Evolutionary conservation across 176 grass and related monocot genomes (phyloP).

Genomic region (Echinochloa phyllopogon): DNA sequence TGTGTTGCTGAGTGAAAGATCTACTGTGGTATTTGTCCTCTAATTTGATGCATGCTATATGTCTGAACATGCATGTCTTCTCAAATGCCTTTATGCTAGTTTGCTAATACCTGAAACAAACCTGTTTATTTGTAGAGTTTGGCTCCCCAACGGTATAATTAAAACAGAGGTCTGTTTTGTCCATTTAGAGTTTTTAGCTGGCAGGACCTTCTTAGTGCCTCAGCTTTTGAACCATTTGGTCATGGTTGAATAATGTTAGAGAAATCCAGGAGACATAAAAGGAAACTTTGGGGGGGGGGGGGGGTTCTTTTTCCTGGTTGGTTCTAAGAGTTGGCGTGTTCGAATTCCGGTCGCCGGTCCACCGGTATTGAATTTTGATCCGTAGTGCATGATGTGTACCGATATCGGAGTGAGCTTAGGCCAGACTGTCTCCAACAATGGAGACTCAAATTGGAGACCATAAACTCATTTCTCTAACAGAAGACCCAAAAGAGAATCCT

Average conservation of each 20-base stretch:
- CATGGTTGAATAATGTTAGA: not conserved
- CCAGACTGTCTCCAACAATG: too few relatives aligned
- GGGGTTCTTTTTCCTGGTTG: too few relatives aligned
- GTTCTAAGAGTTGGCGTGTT: too few relatives aligned
- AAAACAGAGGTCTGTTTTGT: not conserved
- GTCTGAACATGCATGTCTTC: not conserved
- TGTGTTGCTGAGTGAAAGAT: not conserved
- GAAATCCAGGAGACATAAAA: not conserved
- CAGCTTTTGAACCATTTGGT: not conserved
- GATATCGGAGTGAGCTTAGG: too few relatives aligned
- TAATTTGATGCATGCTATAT: not conserved
- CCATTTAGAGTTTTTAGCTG: not conserved
- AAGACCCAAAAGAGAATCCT: too few relatives aligned
- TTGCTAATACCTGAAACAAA: not conserved
- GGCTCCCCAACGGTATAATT: not conserved
- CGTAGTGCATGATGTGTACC: not conserved
- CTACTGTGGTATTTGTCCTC: not conserved
- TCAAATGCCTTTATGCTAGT: not conserved
- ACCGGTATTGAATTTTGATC: not conserved
- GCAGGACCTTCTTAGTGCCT: not conserved
- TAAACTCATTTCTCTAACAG: too few relatives aligned
- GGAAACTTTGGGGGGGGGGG: too few relatives aligned
- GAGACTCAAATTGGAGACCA: too few relatives aligned
- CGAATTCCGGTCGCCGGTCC: too few relatives aligned
- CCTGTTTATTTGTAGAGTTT: not conserved